These are phyloP conservation scores for Paecilomyces niveus DNA, from an alignment of 2,329 filamentous ascomycete genomes.

Conservation along the genomic window DNA sequence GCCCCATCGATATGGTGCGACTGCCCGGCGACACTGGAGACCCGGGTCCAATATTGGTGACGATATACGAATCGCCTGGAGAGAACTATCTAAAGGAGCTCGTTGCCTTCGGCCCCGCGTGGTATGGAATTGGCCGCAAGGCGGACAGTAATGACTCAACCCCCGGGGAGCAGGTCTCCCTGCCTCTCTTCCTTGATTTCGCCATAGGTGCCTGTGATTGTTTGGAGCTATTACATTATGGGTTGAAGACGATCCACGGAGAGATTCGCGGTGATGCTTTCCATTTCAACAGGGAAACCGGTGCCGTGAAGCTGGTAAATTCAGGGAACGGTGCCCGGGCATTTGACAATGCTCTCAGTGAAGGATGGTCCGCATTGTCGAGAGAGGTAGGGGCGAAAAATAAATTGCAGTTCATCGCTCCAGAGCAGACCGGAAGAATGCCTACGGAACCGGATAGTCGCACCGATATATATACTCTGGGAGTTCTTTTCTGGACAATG, in stretches of 20 bases:
- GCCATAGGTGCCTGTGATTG: constrained; percentile 83
- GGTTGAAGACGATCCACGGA: constrained; percentile 77
- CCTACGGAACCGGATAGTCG: constrained; percentile 84
- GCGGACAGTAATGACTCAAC: constrained; percentile 38
- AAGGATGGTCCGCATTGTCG: constrained; percentile 77
- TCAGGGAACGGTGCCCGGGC: constrained; percentile 81
- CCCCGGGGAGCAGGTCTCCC: constrained; percentile 55
- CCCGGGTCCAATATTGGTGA: constrained; percentile 63
- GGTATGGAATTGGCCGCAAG: constrained; percentile 53
- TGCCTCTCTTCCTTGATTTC: constrained; percentile 79
- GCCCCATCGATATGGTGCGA: constrained; percentile 71
- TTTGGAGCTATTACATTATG: constrained; percentile 84
- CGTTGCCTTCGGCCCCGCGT: constrained; percentile 71
- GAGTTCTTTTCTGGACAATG: constrained; percentile 81
- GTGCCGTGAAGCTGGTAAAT: constrained; percentile 69
- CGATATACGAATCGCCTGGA: constrained; percentile 74
- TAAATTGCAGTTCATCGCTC: constrained; percentile 86
- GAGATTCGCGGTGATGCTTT: constrained; percentile 89
- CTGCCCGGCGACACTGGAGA: constrained; percentile 63
- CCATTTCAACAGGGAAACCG: constrained; percentile 67
- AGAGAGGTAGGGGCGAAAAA: constrained; percentile 79
- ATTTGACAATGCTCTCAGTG: constrained; percentile 85
- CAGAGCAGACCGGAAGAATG: constrained; percentile 90
- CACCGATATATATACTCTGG: constrained; percentile 89
- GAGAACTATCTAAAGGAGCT: constrained; percentile 63